A percentile compares a stretch with the other conserved stretches of the same genome.
phyloP scores from a whole-genome alignment of 768 basidiomycete species.

The Hericium rajendrae region DNA sequence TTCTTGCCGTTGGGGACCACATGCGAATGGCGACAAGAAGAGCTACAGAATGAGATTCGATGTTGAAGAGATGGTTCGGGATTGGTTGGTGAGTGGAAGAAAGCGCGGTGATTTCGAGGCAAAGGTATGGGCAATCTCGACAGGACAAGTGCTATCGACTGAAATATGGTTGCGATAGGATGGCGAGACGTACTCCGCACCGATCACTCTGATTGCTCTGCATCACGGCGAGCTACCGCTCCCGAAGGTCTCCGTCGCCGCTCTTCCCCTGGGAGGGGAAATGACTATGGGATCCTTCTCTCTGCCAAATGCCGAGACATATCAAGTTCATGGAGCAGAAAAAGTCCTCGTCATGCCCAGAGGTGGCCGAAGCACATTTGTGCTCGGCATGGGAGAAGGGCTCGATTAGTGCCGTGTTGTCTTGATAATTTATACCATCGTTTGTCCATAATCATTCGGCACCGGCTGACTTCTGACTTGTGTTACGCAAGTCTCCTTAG shows the following conservation, averaged over 20 bases:
- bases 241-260: constrained; percentile 60
- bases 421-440: too few relatives aligned
- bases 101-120: constrained; percentile 81
- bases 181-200: constrained; percentile 44
- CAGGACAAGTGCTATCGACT: background rate
- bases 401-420: background rate
- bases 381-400: constrained; percentile 56
- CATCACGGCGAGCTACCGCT: constrained; percentile 74
- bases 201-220: constrained; percentile 76
- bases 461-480: too few relatives aligned
- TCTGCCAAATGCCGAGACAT: constrained; percentile 63
- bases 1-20: constrained; percentile 69
- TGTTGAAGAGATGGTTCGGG: constrained; percentile 67
- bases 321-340: constrained; percentile 80
- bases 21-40: constrained; percentile 26
- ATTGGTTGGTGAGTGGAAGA: constrained; percentile 85
- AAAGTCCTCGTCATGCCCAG: constrained; percentile 74
- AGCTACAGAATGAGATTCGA: constrained; percentile 66
- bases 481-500: too few relatives aligned
- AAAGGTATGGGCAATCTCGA: constrained; percentile 31
- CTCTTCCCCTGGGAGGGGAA: constrained; percentile 43
- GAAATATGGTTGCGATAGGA: constrained; percentile 36
- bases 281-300: constrained; percentile 48
- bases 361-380: constrained; percentile 72
- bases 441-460: too few relatives aligned